These are phyloP conservation scores for Aaosphaeria arxii DNA, from an alignment of 2,329 filamentous ascomycete genomes.

Conservation along the genomic window DNA sequence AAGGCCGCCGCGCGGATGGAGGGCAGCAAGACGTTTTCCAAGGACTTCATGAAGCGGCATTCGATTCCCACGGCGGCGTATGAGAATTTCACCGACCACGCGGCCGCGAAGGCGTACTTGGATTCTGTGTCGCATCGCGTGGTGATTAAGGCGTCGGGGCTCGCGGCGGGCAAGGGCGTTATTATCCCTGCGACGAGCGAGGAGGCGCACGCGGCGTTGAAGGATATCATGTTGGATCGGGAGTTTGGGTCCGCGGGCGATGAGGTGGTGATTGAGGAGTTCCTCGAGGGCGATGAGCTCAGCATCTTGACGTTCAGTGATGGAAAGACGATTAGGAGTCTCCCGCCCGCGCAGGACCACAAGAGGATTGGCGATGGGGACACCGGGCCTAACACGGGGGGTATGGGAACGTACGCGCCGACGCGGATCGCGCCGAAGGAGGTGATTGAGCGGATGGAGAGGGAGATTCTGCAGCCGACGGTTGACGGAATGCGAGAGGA, in stretches of 20 bases:
- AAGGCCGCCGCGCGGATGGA: conserved; percentile 85
- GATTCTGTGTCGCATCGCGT: conserved; percentile 33
- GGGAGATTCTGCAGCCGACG: conserved; percentile 82
- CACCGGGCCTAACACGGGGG: conserved; percentile 87
- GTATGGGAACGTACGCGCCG: conserved; percentile 96
- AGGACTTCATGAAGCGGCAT: conserved; percentile 94
- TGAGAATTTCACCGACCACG: conserved; percentile 80
- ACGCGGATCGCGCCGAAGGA: conserved; percentile 52
- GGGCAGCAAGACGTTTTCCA: conserved; percentile 94
- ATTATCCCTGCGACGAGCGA: conserved; percentile 79
- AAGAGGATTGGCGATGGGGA: conserved; percentile 93
- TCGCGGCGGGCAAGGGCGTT: conserved; percentile 94
- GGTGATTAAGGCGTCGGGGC: conserved; percentile 90
- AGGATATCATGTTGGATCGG: conserved; percentile 84
- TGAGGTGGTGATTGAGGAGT: conserved; percentile 95
- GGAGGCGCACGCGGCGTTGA: conserved; percentile 77
- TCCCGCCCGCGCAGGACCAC: conserved; percentile 94
- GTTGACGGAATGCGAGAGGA: conserved; percentile 85
- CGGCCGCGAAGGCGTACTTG: conserved; percentile 70
- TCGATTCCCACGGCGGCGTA: conserved; percentile 88
- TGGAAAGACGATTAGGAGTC: conserved; percentile 75
- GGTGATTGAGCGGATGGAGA: conserved; percentile 74
- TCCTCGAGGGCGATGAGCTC: conserved; percentile 84
- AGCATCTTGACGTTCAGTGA: conserved; percentile 91
- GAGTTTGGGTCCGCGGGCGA: conserved; percentile 84